Evolutionary conservation across 2,329 filamentous ascomycete species (phyloP).

Genomic region (Monascus ruber): DNA sequence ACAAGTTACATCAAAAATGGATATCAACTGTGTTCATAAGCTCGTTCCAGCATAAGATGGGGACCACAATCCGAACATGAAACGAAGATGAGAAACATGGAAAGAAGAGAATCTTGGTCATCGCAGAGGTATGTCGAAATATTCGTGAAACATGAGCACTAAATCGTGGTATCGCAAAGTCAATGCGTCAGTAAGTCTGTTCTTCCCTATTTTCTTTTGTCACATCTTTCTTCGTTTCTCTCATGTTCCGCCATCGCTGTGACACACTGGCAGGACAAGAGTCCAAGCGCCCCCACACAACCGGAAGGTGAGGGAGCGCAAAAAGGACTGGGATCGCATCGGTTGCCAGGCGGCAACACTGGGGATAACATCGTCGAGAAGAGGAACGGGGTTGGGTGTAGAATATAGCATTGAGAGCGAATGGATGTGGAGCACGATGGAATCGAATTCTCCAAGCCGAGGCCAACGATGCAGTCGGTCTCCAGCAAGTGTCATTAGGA

Average conservation of each 20-base stretch:
- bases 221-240: too few species aligned
- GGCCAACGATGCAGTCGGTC: neutral
- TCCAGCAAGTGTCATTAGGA: neutral
- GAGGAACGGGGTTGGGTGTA: neutral
- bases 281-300: too few species aligned
- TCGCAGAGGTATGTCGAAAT: slow-evolving; percentile 3
- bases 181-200: slow-evolving; percentile 1
- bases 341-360: too few species aligned
- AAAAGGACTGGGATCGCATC: too few species aligned
- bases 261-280: neutral
- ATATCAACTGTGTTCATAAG: slow-evolving; percentile 8
- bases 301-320: too few species aligned
- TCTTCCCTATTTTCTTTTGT: too few species aligned
- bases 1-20: neutral
- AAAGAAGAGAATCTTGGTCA: slow-evolving; percentile 1
- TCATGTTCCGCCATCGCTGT: neutral
- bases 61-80: neutral
- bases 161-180: slow-evolving; percentile 15
- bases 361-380: neutral
- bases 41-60: slow-evolving; percentile 1
- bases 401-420: neutral
- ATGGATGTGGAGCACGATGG: neutral
- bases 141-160: slow-evolving; percentile 16
- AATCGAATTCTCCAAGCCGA: neutral
- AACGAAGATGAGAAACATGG: slow-evolving; percentile 1